These are phyloP conservation scores for Tulasnella sp. DNA, from an alignment of 768 basidiomycete genomes.

Conservation along the genomic window DNA sequence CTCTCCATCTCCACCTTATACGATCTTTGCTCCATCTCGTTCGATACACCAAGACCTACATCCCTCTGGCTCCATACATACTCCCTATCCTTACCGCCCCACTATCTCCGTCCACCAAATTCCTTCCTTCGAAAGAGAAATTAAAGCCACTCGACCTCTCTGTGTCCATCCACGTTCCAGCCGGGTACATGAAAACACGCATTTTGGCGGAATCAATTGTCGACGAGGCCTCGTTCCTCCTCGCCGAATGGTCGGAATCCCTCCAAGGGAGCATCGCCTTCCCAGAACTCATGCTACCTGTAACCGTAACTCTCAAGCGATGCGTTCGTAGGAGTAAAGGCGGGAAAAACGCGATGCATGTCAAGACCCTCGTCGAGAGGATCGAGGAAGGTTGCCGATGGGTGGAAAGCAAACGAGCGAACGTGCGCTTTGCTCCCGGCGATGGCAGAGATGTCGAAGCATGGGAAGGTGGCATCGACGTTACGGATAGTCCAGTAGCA, in stretches of 20 bases:
- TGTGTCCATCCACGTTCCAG: constrained; percentile 81
- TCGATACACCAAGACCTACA: constrained; percentile 79
- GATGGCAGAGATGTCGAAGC: constrained; percentile 66
- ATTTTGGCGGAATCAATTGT: constrained; percentile 80
- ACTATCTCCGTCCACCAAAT: constrained; percentile 64
- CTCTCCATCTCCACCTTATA: constrained; percentile 90
- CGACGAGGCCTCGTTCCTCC: constrained; percentile 77
- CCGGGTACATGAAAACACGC: constrained; percentile 84
- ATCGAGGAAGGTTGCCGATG: constrained; percentile 82
- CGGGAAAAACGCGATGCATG: constrained; percentile 47
- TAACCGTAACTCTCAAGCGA: constrained; percentile 71
- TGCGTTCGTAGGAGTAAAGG: constrained; percentile 63
- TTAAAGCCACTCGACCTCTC: constrained; percentile 89
- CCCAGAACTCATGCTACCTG: constrained; percentile 86
- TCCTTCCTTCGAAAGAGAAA: constrained; percentile 70
- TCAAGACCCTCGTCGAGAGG: constrained; percentile 83
- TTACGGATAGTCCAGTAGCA: constrained; percentile 75
- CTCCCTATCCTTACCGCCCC: constrained; percentile 82
- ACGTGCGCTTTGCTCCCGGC: constrained; percentile 75
- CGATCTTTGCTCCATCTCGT: constrained; percentile 87
- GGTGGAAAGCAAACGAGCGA: constrained; percentile 71
- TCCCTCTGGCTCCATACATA: constrained; percentile 85
- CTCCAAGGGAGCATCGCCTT: constrained; percentile 89
- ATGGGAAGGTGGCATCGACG: constrained; percentile 67
- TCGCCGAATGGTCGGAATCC: constrained; percentile 81